These are phyloP conservation scores for Sarocladiaceae sp. DNA, from an alignment of 2,329 filamentous ascomycete genomes.

Conservation along the genomic window DNA sequence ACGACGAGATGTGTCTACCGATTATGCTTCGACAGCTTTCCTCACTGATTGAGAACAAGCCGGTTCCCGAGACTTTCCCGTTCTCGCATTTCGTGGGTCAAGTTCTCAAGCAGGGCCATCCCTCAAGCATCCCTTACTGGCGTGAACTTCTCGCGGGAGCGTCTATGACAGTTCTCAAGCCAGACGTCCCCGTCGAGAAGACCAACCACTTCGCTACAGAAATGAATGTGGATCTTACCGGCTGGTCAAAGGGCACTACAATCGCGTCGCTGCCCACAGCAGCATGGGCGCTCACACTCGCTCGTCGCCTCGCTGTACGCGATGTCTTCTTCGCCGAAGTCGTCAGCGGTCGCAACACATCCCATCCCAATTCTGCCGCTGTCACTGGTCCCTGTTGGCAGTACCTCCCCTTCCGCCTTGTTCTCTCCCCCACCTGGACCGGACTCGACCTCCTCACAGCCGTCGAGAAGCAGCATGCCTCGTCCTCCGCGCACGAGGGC, in stretches of 20 bases:
- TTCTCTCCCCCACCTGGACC: conserved; percentile 44
- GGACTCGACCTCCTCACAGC: conserved; percentile 44
- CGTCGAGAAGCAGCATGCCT: conserved; percentile 52
- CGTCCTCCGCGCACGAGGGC: conserved; percentile 48
- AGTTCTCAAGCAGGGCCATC: conserved; percentile 32
- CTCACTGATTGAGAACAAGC: conserved; percentile 31
- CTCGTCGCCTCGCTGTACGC: conserved; percentile 41
- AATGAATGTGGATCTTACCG: conserved; percentile 37
- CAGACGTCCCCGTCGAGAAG: conserved; percentile 28
- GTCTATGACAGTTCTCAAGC: conserved; percentile 38
- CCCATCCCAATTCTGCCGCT: conserved; percentile 45
- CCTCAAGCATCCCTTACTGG: conserved; percentile 55
- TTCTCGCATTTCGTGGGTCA: conserved; percentile 42
- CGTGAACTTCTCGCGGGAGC: conserved; percentile 49
- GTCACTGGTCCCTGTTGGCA: conserved; percentile 63
- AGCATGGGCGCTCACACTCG: conserved; percentile 58
- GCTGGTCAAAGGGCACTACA: conserved; percentile 49
- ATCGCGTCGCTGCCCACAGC: conserved; percentile 60
- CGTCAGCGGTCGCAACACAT: conserved; percentile 56
- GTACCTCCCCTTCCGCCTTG: conserved; percentile 57
- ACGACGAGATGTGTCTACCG: conserved; percentile 61
- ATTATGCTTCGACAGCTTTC: conserved; percentile 56
- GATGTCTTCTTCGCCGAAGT: conserved; percentile 63
- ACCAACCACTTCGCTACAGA: conserved; percentile 35
- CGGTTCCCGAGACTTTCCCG: conserved; percentile 27